Percentiles rank a stretch among this genome's conserved stretches.
Conservation (phyloP, 2,329 filamentous ascomycete genomes). For the Tolypocladium inflatum region DNA sequence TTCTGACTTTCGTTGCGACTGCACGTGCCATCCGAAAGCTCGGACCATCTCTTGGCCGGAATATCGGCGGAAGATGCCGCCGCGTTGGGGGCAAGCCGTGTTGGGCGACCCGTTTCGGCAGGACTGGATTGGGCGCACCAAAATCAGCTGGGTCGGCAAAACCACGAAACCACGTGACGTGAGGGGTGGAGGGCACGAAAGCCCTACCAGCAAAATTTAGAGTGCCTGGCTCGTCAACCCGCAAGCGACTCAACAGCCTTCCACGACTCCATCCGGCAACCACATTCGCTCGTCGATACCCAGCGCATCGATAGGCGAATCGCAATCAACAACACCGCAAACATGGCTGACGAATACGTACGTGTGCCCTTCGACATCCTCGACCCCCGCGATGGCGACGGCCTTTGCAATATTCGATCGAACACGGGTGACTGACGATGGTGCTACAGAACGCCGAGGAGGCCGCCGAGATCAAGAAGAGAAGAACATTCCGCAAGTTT, state of each 20-base stretch:
- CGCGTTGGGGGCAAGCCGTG: neutral
- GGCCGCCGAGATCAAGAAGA: constrained; percentile 99
- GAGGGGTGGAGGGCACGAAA: constrained; percentile 28
- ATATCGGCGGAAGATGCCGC: neutral
- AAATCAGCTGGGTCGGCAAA: neutral
- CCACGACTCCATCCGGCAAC: constrained; percentile 26
- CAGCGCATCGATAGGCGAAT: constrained; percentile 34
- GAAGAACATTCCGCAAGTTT: constrained; percentile 99
- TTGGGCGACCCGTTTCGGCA: neutral
- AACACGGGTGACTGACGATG: constrained; percentile 18
- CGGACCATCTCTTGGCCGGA: neutral
- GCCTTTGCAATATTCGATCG: constrained; percentile 5
- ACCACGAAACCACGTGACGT: constrained; percentile 16
- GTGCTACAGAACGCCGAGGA: constrained; percentile 77
- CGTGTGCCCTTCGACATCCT: constrained; percentile 30
- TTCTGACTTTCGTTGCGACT: neutral
- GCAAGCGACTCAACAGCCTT: constrained; percentile 18
- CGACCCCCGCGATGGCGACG: constrained; percentile 18
- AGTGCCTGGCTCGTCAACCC: constrained; percentile 16
- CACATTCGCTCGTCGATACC: constrained; percentile 32
- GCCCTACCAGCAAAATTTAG: constrained; percentile 29
- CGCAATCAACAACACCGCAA: constrained; percentile 36
- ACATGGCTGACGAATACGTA: constrained; percentile 91
- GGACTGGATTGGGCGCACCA: neutral
- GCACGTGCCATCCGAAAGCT: neutral